Percentiles rank a stretch among this genome's conserved stretches.
phyloP scores from a whole-genome alignment of 768 basidiomycete species.

The Mycena rebaudengoi region DNA sequence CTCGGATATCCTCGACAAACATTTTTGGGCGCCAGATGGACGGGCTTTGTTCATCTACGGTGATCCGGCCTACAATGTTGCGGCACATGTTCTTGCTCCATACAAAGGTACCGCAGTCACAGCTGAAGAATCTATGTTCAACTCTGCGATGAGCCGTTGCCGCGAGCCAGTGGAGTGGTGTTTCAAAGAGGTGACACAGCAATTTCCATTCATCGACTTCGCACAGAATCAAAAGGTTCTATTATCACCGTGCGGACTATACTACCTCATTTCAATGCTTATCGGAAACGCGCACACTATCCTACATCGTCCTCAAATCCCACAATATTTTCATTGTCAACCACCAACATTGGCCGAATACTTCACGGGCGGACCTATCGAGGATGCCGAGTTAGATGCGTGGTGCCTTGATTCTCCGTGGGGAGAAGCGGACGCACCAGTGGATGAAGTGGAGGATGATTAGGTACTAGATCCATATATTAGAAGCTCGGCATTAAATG shows the following conservation, averaged over 20 bases:
- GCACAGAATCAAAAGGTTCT: slow-evolving; percentile 24
- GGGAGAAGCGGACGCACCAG: slow-evolving; percentile 1
- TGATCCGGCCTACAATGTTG: slow-evolving; percentile 21
- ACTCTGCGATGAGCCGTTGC: slow-evolving; percentile 27
- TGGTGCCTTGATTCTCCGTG: slow-evolving; percentile 17
- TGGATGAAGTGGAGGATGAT: background rate
- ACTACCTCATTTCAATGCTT: slow-evolving; percentile 22
- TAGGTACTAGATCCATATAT: background rate
- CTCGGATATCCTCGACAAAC: slow-evolving; percentile 10
- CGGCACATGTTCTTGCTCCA: slow-evolving; percentile 21
- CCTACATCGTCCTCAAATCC: slow-evolving; percentile 21
- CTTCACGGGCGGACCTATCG: slow-evolving; percentile 18
- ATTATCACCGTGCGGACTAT: slow-evolving; percentile 23
- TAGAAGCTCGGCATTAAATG: too few species aligned
- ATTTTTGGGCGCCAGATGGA: slow-evolving; percentile 22
- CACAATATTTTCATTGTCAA: slow-evolving; percentile 22
- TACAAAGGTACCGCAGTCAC: slow-evolving; percentile 24
- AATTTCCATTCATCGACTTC: slow-evolving; percentile 26
- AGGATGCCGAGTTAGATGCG: slow-evolving; percentile 16
- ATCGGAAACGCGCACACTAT: slow-evolving; percentile 27
- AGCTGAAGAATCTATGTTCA: slow-evolving; percentile 10
- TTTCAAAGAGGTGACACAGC: slow-evolving; percentile 25
- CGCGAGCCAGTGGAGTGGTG: slow-evolving; percentile 26
- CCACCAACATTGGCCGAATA: slow-evolving; percentile 25
- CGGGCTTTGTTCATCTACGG: slow-evolving; percentile 23